Base-by-base conservation (phyloP, 495 filamentous ascomycete genomes). In the Parathielavia hyrcaniae region DNA sequence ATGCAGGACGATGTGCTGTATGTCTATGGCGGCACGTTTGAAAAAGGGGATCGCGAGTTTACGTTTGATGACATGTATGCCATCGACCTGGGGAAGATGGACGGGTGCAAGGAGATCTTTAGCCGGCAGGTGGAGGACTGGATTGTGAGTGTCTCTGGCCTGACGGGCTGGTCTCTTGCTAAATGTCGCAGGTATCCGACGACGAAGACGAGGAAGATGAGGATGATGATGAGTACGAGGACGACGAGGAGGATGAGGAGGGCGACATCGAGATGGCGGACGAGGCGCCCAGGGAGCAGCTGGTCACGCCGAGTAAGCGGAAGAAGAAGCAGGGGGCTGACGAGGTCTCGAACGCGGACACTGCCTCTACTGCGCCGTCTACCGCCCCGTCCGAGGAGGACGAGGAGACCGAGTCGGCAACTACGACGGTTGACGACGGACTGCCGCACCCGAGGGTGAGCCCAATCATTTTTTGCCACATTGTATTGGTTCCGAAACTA, bases 31-130 rank as follows among this genome's bases (percentile, higher is more conserved):
- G 93, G 93, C 14, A 98, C 90, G 0, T 96, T 88, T 64, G 93
- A 98, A 66, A 91, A 92, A 71, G 91, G 88, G 20, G 93, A 97
- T 65, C 81, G 87, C 17, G 93, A 98, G 69, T 96, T 87, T 64
- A 96, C 88, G 1, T 95, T 95, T 71, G 90, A 96, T 67, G 92
- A 97, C 64, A 77, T 97, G 78, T 92, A 89, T 67, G 86, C 89
- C 11, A 85, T 97, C 61, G 90, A 97, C 67, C 78, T 97, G 36
- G 90, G 86, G 50, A 95, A 91, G 70, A 74, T 97, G 56, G 91
- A 97, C 66, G 93, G 93, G 13, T 88, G 91, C 61, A 88, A 88
- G 71, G 86, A 95, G 68, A 79, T 93, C 47, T 98, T 91, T 73
- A 87, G 81, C 64, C 75, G 87, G 44, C 88, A 92, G 66, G 83